Evolutionary conservation across 2,329 filamentous ascomycete genomes (phyloP).

Genomic region (Ascochyta viciae-villosae): DNA sequence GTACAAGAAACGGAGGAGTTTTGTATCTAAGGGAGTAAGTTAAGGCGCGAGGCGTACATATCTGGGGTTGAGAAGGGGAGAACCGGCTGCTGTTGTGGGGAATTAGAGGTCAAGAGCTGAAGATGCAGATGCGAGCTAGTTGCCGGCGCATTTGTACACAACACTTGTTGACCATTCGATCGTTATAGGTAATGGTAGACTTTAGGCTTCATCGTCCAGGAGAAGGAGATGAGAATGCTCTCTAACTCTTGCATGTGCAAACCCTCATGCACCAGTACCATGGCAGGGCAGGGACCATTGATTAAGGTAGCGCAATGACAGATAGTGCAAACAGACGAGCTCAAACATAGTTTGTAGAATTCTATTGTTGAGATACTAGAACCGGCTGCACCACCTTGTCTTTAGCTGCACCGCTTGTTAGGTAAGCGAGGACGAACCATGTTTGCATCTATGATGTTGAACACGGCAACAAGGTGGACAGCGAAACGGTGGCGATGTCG

Average conservation of each 20-base stretch:
- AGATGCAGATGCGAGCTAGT: not conserved
- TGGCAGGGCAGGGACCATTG: not conserved
- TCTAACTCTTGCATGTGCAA: not conserved
- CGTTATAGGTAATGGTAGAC: not conserved
- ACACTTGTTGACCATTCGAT: constrained; percentile 10
- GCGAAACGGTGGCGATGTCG: not conserved
- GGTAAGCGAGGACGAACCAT: not conserved
- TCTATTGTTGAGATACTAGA: too few relatives aligned
- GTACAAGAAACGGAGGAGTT: constrained; percentile 30
- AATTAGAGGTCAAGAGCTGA: not conserved
- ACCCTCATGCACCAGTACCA: not conserved
- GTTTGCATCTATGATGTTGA: not conserved
- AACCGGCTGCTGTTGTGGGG: not conserved
- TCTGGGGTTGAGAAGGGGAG: not conserved
- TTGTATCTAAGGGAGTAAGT: constrained; percentile 5
- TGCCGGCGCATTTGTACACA: not conserved
- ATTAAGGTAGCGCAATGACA: not conserved
- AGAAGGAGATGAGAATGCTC: not conserved
- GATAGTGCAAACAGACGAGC: not conserved
- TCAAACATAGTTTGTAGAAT: not conserved
- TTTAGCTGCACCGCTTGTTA: not conserved
- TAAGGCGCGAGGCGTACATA: not conserved
- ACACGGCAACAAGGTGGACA: not conserved
- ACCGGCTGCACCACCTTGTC: not conserved
- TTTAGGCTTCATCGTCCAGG: not conserved